phyloP scores from a whole-genome alignment of 2,329 filamentous ascomycete species.

The Cladosporium oxysporum region DNA sequence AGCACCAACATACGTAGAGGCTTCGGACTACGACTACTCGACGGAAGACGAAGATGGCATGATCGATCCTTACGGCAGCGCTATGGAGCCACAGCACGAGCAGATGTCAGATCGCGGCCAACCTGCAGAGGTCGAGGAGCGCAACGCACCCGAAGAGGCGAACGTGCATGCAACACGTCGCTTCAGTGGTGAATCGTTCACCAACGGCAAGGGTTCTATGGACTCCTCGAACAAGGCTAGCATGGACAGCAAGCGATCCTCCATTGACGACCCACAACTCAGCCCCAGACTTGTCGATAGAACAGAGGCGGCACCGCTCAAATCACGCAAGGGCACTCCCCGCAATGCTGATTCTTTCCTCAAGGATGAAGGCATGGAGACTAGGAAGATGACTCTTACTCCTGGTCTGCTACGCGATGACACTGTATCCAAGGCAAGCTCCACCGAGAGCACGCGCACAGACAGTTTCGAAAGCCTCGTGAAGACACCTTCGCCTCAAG shows the following conservation, averaged over 20 bases:
- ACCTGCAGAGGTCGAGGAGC: slow-evolving; percentile 28
- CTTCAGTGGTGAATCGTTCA: slow-evolving; percentile 18
- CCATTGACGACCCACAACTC: slow-evolving; percentile 33
- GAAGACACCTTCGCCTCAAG: slow-evolving; percentile 63
- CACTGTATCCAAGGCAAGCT: slow-evolving; percentile 40
- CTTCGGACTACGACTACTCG: slow-evolving; percentile 83
- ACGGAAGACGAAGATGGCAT: slow-evolving; percentile 55
- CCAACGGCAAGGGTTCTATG: slow-evolving; percentile 10
- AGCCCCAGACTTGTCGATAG: slow-evolving; percentile 36
- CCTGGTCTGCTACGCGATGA: slow-evolving; percentile 90
- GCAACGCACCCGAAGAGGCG: slow-evolving; percentile 22
- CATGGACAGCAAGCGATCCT: slow-evolving; percentile 20
- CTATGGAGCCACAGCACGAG: slow-evolving; percentile 25
- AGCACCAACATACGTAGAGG: slow-evolving; percentile 82
- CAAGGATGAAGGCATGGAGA: slow-evolving; percentile 92
- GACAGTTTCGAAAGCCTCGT: slow-evolving; percentile 77
- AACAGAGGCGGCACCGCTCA: slow-evolving; percentile 44
- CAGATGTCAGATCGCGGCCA: slow-evolving; percentile 23
- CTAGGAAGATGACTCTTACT: slow-evolving; percentile 95
- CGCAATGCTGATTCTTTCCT: slow-evolving; percentile 96
- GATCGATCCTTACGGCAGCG: slow-evolving; percentile 31
- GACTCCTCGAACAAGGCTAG: slow-evolving; percentile 16
- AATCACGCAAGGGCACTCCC: slow-evolving; percentile 81
- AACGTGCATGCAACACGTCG: slow-evolving; percentile 21
- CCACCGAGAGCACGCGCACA: slow-evolving; percentile 48